Evolutionary conservation across 1,284 basidiomycete genomes (phyloP).

Genomic region (Ustilago loliicola): DNA sequence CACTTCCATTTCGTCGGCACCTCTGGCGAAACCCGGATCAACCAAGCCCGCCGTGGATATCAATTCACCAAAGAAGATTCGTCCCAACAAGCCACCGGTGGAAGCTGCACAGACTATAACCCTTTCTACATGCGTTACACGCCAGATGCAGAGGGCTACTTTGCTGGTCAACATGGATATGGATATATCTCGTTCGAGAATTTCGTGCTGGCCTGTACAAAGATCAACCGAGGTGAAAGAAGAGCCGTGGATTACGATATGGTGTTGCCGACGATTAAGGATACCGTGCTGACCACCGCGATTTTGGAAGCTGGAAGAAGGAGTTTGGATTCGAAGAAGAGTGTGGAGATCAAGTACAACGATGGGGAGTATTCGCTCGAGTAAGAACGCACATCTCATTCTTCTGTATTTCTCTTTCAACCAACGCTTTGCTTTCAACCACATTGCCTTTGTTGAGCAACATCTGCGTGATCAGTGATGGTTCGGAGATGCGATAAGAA

Average conservation of each 20-base stretch:
- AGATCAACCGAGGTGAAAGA: slow-evolving; percentile 79
- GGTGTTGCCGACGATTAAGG: slow-evolving; percentile 87
- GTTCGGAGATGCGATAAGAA: neutral
- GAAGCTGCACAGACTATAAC: slow-evolving; percentile 75
- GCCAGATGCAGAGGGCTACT: slow-evolving; percentile 88
- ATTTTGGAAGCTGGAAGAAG: slow-evolving; percentile 90
- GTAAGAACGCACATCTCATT: no score
- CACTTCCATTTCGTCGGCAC: slow-evolving; percentile 77
- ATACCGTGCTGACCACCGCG: slow-evolving; percentile 89
- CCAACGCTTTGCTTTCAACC: no score
- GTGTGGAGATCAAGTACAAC: slow-evolving; percentile 81
- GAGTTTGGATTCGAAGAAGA: slow-evolving; percentile 86
- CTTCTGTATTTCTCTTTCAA: no score
- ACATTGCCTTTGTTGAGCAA: no score
- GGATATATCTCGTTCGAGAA: slow-evolving; percentile 90
- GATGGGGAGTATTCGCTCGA: slow-evolving; percentile 80
- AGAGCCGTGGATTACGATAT: slow-evolving; percentile 80
- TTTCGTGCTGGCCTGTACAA: slow-evolving; percentile 77
- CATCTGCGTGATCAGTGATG: no score
- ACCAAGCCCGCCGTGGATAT: slow-evolving; percentile 93
- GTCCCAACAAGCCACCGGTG: slow-evolving; percentile 78
- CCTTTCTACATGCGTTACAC: slow-evolving; percentile 97
- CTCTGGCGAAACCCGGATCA: slow-evolving; percentile 87
- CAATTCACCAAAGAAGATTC: slow-evolving; percentile 85
- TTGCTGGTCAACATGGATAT: slow-evolving; percentile 92